Percentiles rank a stretch among this genome's conserved stretches.
These are phyloP conservation scores for Calonectria honghensis DNA, from an alignment of 2,329 filamentous ascomycete genomes.

Conservation along the genomic window DNA sequence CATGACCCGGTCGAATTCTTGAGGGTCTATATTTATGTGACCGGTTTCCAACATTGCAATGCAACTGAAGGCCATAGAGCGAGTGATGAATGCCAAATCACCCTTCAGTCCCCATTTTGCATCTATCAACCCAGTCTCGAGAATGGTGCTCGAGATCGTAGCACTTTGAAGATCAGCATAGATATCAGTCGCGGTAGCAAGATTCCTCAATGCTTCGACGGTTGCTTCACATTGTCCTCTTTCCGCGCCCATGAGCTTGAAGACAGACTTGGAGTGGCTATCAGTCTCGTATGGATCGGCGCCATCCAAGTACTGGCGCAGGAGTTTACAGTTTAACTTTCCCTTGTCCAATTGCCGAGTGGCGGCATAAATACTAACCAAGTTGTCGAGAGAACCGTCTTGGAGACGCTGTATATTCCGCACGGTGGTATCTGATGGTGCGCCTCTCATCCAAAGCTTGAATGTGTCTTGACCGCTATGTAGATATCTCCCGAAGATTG, in stretches of 20 bases:
- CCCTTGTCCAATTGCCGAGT: neutral
- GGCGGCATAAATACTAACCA: neutral
- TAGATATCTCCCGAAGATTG: neutral
- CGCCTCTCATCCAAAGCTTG: neutral
- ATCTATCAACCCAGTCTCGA: neutral
- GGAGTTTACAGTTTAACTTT: neutral
- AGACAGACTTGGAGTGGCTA: neutral
- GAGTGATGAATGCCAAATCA: neutral
- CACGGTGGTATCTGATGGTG: neutral
- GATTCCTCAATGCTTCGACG: neutral
- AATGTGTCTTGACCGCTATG: neutral
- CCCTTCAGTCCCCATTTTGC: neutral
- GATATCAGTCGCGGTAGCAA: neutral
- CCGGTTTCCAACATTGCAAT: neutral
- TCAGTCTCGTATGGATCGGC: neutral
- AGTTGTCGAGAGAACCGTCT: neutral
- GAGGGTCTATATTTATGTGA: neutral
- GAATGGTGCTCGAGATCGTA: neutral
- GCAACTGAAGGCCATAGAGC: constrained; percentile 4
- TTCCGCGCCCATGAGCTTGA: neutral
- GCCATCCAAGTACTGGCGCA: neutral
- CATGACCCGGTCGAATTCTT: neutral
- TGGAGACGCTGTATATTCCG: neutral
- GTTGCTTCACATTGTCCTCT: neutral
- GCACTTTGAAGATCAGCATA: neutral